Evolutionary conservation across 2,329 filamentous ascomycete species (phyloP), one percentile per base, ranked within the genome.

Genomic region (Hymenoscyphus repandus): DNA sequence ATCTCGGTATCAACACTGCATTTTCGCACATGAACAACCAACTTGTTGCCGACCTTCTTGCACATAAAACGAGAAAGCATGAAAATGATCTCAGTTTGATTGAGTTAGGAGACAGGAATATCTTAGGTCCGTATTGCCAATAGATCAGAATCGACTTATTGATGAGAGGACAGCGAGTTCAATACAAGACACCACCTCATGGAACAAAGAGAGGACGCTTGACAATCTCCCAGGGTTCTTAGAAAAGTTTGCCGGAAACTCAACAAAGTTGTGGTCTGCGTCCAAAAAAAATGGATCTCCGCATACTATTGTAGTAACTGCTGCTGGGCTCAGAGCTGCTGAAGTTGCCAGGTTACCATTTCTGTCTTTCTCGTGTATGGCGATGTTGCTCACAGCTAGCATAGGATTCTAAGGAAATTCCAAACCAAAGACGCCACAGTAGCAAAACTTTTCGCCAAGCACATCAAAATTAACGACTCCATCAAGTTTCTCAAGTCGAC

Each of bases 361-460:
- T 32, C 31, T 11, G 53, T 18, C 41, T 7, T 33, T 12, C 12
- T 18, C 38, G 22, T 10, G 15, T 33, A n/a, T 7, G 2, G n/a
- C 27, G 42, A 13, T 7, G 10, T 9, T 51, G 34, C 57, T 61
- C 13, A 59, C 43, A 18, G 13, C n/a, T 31, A 50, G 17, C n/a
- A 4, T 18, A 87, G 88, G 62, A 78, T 82, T 2, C 73, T 95
- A 56, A 80, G 90, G 43, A 83, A 83, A 58, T 92, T 93, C 61
- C 88, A 91, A 65, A 84, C 78, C 47, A 90, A 93, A 67, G 83
- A 89, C 7, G 82, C 79, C 45, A 78, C 81, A 41, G 84, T 99
- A 1, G 87, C 88, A 2, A 99, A 99, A 69, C 74, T 99, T 66
- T 99, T 99, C 69, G 92, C 93, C 31, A 99, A 99, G 69, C 93